Evolutionary conservation across 2,329 filamentous ascomycete species (phyloP).

Genomic region (Stachybotrys echinatus): DNA sequence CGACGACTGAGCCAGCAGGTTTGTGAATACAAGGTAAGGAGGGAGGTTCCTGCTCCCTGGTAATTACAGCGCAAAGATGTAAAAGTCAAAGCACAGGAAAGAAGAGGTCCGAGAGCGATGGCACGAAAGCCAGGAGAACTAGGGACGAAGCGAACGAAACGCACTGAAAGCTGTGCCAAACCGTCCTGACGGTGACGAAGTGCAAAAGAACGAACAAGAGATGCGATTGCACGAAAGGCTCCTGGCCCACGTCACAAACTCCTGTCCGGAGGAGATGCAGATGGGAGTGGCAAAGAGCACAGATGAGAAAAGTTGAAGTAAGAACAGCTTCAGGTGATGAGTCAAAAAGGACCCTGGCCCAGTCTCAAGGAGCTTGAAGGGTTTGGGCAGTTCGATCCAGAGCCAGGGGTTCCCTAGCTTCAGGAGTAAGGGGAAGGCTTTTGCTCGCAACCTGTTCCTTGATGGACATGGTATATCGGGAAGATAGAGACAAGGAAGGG

Average conservation of each 20-base stretch:
- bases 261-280: background rate
- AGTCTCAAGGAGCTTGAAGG: background rate
- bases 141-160: background rate
- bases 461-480: background rate
- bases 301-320: background rate
- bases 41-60: background rate
- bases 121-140: background rate
- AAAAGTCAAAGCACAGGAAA: background rate
- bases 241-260: slow-evolving; percentile 3
- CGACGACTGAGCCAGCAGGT: background rate
- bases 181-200: background rate
- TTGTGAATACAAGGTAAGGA: background rate
- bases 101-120: background rate
- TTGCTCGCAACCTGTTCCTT: background rate
- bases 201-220: background rate
- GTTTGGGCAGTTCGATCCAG: background rate
- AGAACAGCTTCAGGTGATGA: background rate
- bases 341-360: background rate
- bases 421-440: background rate
- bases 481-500: background rate
- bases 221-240: slow-evolving; percentile 3
- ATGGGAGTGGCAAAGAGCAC: background rate
- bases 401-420: background rate
- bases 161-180: background rate
- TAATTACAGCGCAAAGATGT: background rate